A percentile compares a stretch with the other conserved stretches of the same genome.
phyloP scores from a whole-genome alignment of 78 protist genomes.

The Pigoraptor vietnamica region DNA sequence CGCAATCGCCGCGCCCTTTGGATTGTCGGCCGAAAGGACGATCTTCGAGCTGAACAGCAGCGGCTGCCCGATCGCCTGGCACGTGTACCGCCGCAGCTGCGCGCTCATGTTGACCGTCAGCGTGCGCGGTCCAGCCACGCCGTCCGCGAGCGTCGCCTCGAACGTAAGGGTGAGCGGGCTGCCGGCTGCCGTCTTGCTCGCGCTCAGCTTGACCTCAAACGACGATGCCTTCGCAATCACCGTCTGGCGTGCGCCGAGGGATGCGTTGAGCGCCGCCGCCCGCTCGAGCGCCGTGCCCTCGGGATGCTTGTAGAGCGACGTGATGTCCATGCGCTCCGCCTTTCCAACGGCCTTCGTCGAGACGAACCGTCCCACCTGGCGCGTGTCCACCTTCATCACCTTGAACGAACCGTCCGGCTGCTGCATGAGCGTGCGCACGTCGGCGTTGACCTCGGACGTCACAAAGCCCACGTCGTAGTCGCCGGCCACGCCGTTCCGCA shows the following conservation, averaged over 20 bases:
- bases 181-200: background rate
- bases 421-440: background rate
- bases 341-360: background rate
- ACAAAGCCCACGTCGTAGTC: background rate
- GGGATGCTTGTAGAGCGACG: background rate
- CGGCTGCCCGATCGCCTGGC: background rate
- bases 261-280: background rate
- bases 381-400: background rate
- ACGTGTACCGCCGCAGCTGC: background rate
- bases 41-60: background rate
- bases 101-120: background rate
- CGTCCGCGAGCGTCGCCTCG: background rate
- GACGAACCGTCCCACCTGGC: background rate
- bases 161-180: background rate
- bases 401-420: background rate
- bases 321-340: background rate
- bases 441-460: background rate
- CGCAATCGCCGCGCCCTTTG: background rate
- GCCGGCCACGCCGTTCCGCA: background rate
- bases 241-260: background rate
- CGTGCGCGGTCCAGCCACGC: background rate
- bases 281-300: background rate
- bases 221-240: background rate
- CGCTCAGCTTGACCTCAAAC: background rate
- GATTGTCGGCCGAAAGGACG: background rate